Evolutionary conservation across 2,329 filamentous ascomycete species (phyloP).

Genomic region (Dactylonectria estremocensis): DNA sequence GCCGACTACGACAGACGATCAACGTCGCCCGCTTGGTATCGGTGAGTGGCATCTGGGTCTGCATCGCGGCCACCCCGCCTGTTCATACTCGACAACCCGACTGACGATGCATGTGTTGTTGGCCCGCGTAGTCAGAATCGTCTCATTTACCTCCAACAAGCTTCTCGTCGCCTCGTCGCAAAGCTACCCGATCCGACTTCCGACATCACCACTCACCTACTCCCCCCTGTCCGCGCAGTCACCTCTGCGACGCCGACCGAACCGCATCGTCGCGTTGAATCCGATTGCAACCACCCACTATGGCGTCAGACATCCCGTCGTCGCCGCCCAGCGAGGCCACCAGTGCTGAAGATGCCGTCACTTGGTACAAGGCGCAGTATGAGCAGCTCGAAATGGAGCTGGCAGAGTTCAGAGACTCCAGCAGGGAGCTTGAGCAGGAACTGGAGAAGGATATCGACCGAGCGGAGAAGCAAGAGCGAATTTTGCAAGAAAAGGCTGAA

Average conservation of each 20-base stretch:
- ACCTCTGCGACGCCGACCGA: conserved; percentile 36
- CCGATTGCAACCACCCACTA: conserved; percentile 49
- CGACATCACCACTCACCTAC: conserved; percentile 13
- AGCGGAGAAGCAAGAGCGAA: conserved; percentile 92
- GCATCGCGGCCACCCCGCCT: conserved; percentile 32
- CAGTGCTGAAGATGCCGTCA: conserved; percentile 80
- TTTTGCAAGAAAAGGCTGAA: conserved; percentile 90
- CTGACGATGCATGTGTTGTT: conserved; percentile 36
- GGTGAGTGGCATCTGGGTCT: conserved; percentile 41
- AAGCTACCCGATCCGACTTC: conserved; percentile 10
- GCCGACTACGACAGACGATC: conserved; percentile 5
- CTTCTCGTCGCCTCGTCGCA: neutral
- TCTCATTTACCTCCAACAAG: conserved; percentile 12
- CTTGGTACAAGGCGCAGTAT: conserved; percentile 97
- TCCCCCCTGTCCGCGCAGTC: conserved; percentile 24
- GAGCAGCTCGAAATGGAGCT: conserved; percentile 93
- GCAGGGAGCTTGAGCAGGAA: conserved; percentile 93
- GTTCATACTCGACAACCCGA: conserved; percentile 33
- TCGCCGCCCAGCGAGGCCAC: conserved; percentile 72
- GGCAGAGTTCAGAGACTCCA: conserved; percentile 93
- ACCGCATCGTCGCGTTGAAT: conserved; percentile 26
- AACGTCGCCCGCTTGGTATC: conserved; percentile 41
- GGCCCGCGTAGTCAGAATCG: conserved; percentile 30
- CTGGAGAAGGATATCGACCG: conserved; percentile 96
- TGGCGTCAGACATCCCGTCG: conserved; percentile 72